Percentiles rank a stretch among this genome's conserved stretches.
Evolutionary conservation across 495 filamentous ascomycete genomes (phyloP).

Genomic region (Tuber magnatum): DNA sequence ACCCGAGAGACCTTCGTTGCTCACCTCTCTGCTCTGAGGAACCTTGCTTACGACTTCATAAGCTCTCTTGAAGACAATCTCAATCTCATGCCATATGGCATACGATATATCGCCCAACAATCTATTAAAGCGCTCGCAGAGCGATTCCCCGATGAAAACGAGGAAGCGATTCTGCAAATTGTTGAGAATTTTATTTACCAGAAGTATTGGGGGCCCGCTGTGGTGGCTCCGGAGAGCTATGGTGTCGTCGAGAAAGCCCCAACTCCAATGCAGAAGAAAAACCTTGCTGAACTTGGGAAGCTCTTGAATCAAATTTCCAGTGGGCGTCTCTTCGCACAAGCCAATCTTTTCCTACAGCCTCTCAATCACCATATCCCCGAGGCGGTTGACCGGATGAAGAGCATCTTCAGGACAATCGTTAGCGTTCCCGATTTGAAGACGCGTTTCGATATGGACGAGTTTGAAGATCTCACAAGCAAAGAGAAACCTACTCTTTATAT

Average conservation of each 20-base stretch:
- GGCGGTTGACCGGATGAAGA: slow-evolving; percentile 69
- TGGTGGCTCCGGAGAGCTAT: slow-evolving; percentile 77
- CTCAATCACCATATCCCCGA: slow-evolving; percentile 84
- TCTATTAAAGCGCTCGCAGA: slow-evolving; percentile 69
- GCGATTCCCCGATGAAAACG: slow-evolving; percentile 72
- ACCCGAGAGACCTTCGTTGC: slow-evolving; percentile 86
- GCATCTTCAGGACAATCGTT: slow-evolving; percentile 71
- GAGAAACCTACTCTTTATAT: slow-evolving; percentile 96
- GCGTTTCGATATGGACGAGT: slow-evolving; percentile 96
- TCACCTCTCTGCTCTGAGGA: slow-evolving; percentile 84
- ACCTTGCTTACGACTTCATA: slow-evolving; percentile 87
- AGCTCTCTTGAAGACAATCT: slow-evolving; percentile 69
- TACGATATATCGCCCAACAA: slow-evolving; percentile 81
- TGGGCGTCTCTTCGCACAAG: slow-evolving; percentile 80
- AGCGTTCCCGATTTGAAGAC: slow-evolving; percentile 75
- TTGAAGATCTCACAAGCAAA: slow-evolving; percentile 92
- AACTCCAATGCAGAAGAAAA: slow-evolving; percentile 85
- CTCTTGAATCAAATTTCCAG: slow-evolving; percentile 79
- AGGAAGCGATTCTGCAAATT: slow-evolving; percentile 69
- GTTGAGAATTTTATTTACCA: slow-evolving; percentile 88
- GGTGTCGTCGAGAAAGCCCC: slow-evolving; percentile 82
- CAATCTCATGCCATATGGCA: slow-evolving; percentile 84
- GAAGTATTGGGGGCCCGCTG: slow-evolving; percentile 82
- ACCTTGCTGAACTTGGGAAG: slow-evolving; percentile 83
- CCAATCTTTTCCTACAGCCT: slow-evolving; percentile 92